Percentiles rank a stretch among this genome's conserved stretches.
Evolutionary conservation across 768 basidiomycete genomes (phyloP).

Genomic region (Leccinum disarticulatum): DNA sequence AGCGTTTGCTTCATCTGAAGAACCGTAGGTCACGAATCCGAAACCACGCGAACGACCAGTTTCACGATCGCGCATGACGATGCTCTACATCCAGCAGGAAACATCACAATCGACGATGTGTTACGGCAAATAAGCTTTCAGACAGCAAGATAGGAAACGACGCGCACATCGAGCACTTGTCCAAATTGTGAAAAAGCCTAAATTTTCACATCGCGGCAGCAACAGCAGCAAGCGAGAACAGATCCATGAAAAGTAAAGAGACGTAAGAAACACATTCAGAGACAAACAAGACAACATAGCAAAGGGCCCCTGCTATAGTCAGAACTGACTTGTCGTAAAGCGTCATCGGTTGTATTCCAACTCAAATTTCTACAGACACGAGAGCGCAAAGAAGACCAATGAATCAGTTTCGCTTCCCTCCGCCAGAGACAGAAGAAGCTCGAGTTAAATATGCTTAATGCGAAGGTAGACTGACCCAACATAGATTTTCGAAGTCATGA

Average conservation of each 20-base stretch:
- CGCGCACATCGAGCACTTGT: slow-evolving; percentile 88
- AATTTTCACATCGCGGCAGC: slow-evolving; percentile 23
- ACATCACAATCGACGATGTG: slow-evolving; percentile 26
- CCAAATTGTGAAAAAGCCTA: slow-evolving; percentile 86
- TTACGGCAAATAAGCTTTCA: slow-evolving; percentile 22
- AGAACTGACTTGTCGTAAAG: slow-evolving; percentile 81
- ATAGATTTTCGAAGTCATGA: slow-evolving; percentile 82
- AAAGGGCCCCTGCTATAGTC: slow-evolving; percentile 37
- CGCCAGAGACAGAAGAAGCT: slow-evolving; percentile 45
- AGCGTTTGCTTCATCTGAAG: slow-evolving; percentile 62
- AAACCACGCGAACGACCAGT: slow-evolving; percentile 97
- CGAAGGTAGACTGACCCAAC: slow-evolving; percentile 86
- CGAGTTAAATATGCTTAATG: slow-evolving; percentile 43
- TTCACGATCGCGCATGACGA: slow-evolving; percentile 98
- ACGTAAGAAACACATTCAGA: slow-evolving; percentile 32
- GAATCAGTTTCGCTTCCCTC: slow-evolving; percentile 57
- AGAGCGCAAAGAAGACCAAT: slow-evolving; percentile 39
- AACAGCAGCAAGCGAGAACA: slow-evolving; percentile 17
- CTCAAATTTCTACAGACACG: slow-evolving; percentile 81
- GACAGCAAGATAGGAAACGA: slow-evolving; percentile 33
- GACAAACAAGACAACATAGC: slow-evolving; percentile 49
- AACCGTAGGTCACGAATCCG: slow-evolving; percentile 85
- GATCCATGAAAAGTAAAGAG: slow-evolving; percentile 29
- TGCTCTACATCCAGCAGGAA: slow-evolving; percentile 58
- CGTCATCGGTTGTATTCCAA: slow-evolving; percentile 96